Evolutionary conservation across 495 filamentous ascomycete species (phyloP).

Genomic region (Hapsidospora chrysogenum): DNA sequence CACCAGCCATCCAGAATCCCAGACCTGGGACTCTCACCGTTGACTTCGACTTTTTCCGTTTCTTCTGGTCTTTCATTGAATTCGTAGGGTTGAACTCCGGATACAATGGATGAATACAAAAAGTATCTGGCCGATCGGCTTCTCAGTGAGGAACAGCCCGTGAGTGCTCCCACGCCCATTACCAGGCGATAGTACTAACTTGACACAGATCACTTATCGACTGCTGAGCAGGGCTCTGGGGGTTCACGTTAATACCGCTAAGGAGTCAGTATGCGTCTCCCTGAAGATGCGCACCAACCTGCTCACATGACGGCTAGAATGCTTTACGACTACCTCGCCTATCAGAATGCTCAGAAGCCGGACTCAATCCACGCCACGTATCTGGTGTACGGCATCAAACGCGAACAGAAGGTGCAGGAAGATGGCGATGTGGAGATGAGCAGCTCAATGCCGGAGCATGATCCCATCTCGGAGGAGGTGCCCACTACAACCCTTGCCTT

Average conservation of each 20-base stretch:
- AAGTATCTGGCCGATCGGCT: slow-evolving; percentile 49
- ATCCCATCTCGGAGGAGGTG: slow-evolving; percentile 20
- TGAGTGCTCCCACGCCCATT: slow-evolving; percentile 18
- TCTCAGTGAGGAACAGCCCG: slow-evolving; percentile 46
- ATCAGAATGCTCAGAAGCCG: slow-evolving; percentile 62
- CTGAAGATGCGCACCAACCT: not conserved
- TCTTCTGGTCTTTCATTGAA: too few relatives aligned
- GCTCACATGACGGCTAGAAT: slow-evolving; percentile 35
- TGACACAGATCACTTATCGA: slow-evolving; percentile 53
- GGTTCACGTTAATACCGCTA: slow-evolving; percentile 58
- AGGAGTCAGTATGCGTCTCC: slow-evolving; percentile 35
- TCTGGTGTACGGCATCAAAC: slow-evolving; percentile 50
- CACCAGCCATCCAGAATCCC: too few relatives aligned
- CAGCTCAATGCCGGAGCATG: slow-evolving; percentile 46
- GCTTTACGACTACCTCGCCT: slow-evolving; percentile 74
- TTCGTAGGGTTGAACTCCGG: too few relatives aligned
- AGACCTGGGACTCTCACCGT: too few relatives aligned
- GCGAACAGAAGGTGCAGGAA: slow-evolving; percentile 18
- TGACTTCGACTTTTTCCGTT: too few relatives aligned
- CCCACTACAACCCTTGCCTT: slow-evolving; percentile 47
- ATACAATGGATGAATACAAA: slow-evolving; percentile 42
- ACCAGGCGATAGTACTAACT: not conserved
- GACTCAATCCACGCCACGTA: slow-evolving; percentile 74
- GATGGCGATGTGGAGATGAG: slow-evolving; percentile 62
- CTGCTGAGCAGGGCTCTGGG: slow-evolving; percentile 53